Base-by-base conservation (phyloP, 2,329 filamentous ascomycete genomes). In the Diaporthe amygdali region DNA sequence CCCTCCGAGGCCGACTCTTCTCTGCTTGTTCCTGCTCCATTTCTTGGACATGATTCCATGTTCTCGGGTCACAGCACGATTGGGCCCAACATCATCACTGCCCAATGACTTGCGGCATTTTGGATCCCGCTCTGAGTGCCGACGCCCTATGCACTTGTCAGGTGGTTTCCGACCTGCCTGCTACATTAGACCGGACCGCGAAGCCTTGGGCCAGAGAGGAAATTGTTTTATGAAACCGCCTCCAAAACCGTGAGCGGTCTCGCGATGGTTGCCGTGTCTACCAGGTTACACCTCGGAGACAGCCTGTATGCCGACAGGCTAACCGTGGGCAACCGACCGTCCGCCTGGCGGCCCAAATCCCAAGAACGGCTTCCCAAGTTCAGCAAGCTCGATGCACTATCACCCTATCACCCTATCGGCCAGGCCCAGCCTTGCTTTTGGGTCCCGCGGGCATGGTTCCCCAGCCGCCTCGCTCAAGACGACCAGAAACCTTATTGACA, bases 381-480 rank as follows among this genome's bases (percentile, higher is more conserved):
- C n/a, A 59, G 52, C 66, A 56, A 68, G 66, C 66, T 68, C 44
- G 52, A 59, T 59, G 66, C 66, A 9, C 41, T n/a, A 68, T 49
- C 52, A 63, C 70, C 70, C 41, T n/a, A 68, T 49, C 52, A 63
- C 70, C 70, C 70, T 69, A 54, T 64, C 66, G 55, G 51, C 70
- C 59, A 47, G 66, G 66, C 59, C 66, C 70, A 69, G 70, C 70
- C 70, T 66, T 72, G 59, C 44, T 64, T 70, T 51, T 66, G 6
- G 3, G 32, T 37, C 51, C 56, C 66, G 25, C 34, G 37, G 34
- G 51, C 66, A 71, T 69, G 66, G 61, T 37, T 44, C 51, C 52
- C 39, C 59, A 64, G 32, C 41, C 7, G 10, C 27, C n/a, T 30
- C 8, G 22, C 59, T 22, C 20, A 25, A 27, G 14, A 20, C 32